A percentile compares a stretch with the other conserved stretches of the same genome.
Conservation (phyloP, 768 basidiomycete genomes). For the Kwoniella europaea region DNA sequence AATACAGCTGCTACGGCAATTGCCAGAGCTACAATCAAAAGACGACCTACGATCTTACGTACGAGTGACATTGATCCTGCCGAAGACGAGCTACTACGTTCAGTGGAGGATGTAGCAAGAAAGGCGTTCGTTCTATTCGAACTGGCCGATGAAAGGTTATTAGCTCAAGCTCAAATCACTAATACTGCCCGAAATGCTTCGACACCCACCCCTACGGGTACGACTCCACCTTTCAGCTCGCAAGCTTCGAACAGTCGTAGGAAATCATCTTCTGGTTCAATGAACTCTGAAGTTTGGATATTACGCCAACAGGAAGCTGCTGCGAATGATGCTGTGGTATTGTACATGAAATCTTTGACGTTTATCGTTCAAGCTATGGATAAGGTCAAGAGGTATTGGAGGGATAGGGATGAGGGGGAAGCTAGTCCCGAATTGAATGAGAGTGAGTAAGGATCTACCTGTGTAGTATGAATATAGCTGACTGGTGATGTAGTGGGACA, state of each 20-base stretch:
- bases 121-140: slow-evolving; percentile 92
- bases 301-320: slow-evolving; percentile 44
- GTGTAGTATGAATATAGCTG: slow-evolving; percentile 1
- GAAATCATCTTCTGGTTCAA: slow-evolving; percentile 51
- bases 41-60: slow-evolving; percentile 40
- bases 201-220: slow-evolving; percentile 21
- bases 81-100: slow-evolving; percentile 79
- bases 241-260: slow-evolving; percentile 31
- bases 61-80: slow-evolving; percentile 45
- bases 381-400: slow-evolving; percentile 68
- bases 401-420: slow-evolving; percentile 31
- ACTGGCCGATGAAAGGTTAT: slow-evolving; percentile 86
- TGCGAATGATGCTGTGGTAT: slow-evolving; percentile 54
- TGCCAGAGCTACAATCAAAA: slow-evolving; percentile 38
- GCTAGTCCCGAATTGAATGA: slow-evolving; percentile 61
- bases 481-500: slow-evolving; percentile 58
- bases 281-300: slow-evolving; percentile 42
- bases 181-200: slow-evolving; percentile 10
- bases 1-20: slow-evolving; percentile 47
- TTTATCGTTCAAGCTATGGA: slow-evolving; percentile 94
- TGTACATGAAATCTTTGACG: slow-evolving; percentile 65
- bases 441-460: slow-evolving; percentile 62
- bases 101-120: slow-evolving; percentile 87
- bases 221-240: slow-evolving; percentile 29
- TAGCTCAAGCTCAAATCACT: slow-evolving; percentile 32